These are phyloP conservation scores for Larix kaempferi DNA, from an alignment of 75 land plant genomes.

Conservation along the genomic window DNA sequence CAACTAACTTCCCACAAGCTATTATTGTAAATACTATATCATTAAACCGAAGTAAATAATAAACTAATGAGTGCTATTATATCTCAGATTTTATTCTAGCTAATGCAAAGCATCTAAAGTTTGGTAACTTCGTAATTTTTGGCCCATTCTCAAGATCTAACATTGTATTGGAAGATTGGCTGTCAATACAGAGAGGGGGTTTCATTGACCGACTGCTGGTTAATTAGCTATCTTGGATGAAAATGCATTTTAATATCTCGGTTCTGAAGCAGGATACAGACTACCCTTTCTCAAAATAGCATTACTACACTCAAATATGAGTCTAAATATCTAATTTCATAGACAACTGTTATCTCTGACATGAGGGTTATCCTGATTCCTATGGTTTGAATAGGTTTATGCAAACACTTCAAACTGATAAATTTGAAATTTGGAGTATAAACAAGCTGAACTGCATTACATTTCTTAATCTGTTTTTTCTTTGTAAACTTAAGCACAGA, in stretches of 20 bases:
- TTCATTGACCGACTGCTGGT: neutral
- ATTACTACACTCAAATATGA: too few species aligned
- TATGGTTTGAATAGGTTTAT: too few species aligned
- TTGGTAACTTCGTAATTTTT: neutral
- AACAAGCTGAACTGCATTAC: too few species aligned
- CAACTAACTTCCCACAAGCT: neutral
- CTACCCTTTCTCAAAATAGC: too few species aligned
- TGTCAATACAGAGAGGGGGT: neutral
- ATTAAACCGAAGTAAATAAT: constrained; percentile 7
- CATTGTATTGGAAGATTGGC: neutral
- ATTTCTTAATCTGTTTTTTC: too few species aligned
- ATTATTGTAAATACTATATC: neutral
- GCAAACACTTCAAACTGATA: too few species aligned
- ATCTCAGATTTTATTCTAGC: neutral
- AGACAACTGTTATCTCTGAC: too few species aligned
- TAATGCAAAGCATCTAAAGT: neutral
- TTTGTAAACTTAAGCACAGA: too few species aligned
- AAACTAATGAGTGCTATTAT: neutral
- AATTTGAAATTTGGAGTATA: too few species aligned
- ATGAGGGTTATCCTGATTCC: too few species aligned
- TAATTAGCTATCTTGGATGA: neutral
- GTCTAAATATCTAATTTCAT: too few species aligned
- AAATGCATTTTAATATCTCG: neutral
- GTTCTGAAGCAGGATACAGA: too few species aligned
- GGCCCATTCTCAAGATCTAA: neutral